Evolutionary conservation across 2,329 filamentous ascomycete genomes (phyloP).

Genomic region (Emmonsia crescens): DNA sequence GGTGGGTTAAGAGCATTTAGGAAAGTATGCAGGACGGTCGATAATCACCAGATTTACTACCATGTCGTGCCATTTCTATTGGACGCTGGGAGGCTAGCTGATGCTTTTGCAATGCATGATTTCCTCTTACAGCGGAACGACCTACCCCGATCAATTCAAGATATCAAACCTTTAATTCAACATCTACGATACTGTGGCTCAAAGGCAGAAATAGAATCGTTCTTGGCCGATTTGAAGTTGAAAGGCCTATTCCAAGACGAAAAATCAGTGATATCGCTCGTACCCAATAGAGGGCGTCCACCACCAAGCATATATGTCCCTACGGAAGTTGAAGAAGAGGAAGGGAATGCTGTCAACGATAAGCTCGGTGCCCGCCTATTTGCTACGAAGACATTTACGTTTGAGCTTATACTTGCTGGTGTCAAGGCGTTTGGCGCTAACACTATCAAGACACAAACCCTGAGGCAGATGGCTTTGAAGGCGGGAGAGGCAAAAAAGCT

Average conservation of each 20-base stretch:
- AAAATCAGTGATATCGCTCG: neutral
- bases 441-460: slow-evolving; percentile 60
- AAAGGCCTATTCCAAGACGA: slow-evolving; percentile 6
- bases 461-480: slow-evolving; percentile 66
- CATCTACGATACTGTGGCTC: slow-evolving; percentile 26
- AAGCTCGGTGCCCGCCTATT: slow-evolving; percentile 68
- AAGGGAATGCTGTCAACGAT: slow-evolving; percentile 50
- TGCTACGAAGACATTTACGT: slow-evolving; percentile 61
- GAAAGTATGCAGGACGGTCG: slow-evolving; percentile 30
- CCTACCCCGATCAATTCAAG: slow-evolving; percentile 28
- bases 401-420: slow-evolving; percentile 61
- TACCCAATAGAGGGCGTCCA: neutral
- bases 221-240: slow-evolving; percentile 7
- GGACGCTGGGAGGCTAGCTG: slow-evolving; percentile 24
- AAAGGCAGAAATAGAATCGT: slow-evolving; percentile 6
- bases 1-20: slow-evolving; percentile 27
- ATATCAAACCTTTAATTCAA: slow-evolving; percentile 32
- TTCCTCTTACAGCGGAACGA: slow-evolving; percentile 34
- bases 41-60: slow-evolving; percentile 34
- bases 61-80: slow-evolving; percentile 33
- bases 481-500: slow-evolving; percentile 48
- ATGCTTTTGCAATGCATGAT: slow-evolving; percentile 38
- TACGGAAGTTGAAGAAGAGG: neutral
- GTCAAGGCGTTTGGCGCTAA: slow-evolving; percentile 60
- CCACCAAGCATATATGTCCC: neutral